Percentiles rank a stretch among this genome's conserved stretches.
These are phyloP conservation scores for Blastocystis sp. DNA, from an alignment of 352 stramenopile genomes.

Conservation along the genomic window DNA sequence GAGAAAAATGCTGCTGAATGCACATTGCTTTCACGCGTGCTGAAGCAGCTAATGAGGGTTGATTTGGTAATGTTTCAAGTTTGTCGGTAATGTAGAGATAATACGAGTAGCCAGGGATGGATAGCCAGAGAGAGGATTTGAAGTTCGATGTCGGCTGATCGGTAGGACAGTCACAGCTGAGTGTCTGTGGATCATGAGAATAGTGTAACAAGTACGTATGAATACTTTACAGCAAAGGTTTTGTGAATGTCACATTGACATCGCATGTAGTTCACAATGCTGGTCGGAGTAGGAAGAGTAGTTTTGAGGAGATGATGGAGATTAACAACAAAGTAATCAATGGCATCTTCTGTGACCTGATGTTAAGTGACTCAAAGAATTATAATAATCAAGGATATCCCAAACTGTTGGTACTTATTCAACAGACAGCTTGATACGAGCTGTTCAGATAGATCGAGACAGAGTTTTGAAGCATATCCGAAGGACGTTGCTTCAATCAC, in stretches of 20 bases:
- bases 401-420: slow-evolving; percentile 60
- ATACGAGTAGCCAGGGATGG: neutral
- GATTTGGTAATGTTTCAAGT: neutral
- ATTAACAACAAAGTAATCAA: slow-evolving; percentile 53
- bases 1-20: neutral
- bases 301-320: slow-evolving; percentile 26
- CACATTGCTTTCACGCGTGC: neutral
- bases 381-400: slow-evolving; percentile 34
- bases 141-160: neutral
- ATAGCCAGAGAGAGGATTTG: slow-evolving; percentile 33
- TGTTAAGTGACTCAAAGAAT: neutral
- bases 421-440: neutral
- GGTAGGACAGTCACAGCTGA: neutral
- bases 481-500: neutral
- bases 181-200: neutral
- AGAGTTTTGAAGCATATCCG: neutral
- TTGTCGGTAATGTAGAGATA: neutral
- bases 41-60: neutral
- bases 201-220: neutral
- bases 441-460: neutral
- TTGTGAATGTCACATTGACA: slow-evolving; percentile 1
- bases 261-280: slow-evolving; percentile 49
- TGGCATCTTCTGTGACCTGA: slow-evolving; percentile 32
- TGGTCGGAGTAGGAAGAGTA: neutral
- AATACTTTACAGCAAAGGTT: neutral